These are phyloP conservation scores for Ulmus americana DNA, from an alignment of 331 rosid genomes.

Conservation along the genomic window DNA sequence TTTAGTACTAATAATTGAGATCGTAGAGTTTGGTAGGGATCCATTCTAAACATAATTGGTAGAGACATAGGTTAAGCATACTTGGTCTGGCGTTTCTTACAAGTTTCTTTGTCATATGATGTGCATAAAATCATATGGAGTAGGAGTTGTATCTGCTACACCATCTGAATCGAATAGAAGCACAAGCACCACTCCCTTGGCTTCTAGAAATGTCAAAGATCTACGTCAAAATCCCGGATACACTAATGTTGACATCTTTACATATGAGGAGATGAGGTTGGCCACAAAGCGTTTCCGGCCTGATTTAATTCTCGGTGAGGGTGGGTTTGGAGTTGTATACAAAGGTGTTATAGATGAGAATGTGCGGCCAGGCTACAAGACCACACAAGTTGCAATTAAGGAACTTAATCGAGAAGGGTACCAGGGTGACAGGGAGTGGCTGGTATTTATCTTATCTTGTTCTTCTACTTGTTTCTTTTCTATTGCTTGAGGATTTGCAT, in stretches of 20 bases:
- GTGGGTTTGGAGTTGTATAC: conserved; percentile 92
- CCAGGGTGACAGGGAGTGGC: conserved; percentile 99
- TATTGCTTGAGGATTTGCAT: neutral
- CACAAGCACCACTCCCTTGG: conserved; percentile 25
- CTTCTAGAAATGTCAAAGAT: conserved; percentile 58
- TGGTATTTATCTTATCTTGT: conserved; percentile 36
- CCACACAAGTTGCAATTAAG: conserved; percentile 72
- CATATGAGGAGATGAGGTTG: conserved; percentile 58
- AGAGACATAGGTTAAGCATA: too few relatives aligned
- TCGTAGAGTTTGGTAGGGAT: too few relatives aligned
- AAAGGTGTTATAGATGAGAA: conserved; percentile 69
- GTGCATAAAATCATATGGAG: conserved; percentile 4
- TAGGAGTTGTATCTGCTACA: conserved; percentile 37
- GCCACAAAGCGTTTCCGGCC: conserved; percentile 76
- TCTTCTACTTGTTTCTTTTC: conserved; percentile 8
- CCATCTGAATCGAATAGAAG: conserved; percentile 15
- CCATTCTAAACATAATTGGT: too few relatives aligned
- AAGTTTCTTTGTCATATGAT: too few relatives aligned
- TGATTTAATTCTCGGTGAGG: conserved; percentile 76
- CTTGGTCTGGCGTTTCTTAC: too few relatives aligned
- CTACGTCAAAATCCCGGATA: conserved; percentile 61
- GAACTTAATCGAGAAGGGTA: conserved; percentile 91
- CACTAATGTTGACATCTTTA: conserved; percentile 59
- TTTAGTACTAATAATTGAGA: too few relatives aligned
- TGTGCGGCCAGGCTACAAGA: conserved; percentile 53